Percentiles rank a stretch among this genome's conserved stretches.
Conservation (phyloP, 2,329 filamentous ascomycete genomes). For the Sclerotinia nivalis region DNA sequence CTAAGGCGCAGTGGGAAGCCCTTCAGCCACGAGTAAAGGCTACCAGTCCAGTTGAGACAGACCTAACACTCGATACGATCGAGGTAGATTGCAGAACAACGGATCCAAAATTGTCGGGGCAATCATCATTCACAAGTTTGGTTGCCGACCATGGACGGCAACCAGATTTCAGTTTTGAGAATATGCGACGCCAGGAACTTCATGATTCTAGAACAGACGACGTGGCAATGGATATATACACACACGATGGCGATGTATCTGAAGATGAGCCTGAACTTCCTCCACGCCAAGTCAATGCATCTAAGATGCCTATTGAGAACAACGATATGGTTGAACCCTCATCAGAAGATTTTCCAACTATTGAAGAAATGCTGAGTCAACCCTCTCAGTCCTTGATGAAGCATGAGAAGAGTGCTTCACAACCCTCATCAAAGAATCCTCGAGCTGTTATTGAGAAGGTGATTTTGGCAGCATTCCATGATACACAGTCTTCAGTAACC, state of each 20-base stretch:
- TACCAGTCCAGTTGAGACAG: background rate
- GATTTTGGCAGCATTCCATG: constrained; percentile 44
- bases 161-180: constrained; percentile 47
- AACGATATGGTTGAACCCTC: constrained; percentile 21
- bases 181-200: constrained; percentile 30
- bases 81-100: constrained; percentile 12
- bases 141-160: constrained; percentile 51
- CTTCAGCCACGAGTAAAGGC: constrained; percentile 24
- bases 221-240: constrained; percentile 18
- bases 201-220: constrained; percentile 25
- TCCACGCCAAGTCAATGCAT: background rate
- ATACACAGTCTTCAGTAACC: constrained; percentile 25
- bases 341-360: constrained; percentile 33
- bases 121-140: constrained; percentile 47
- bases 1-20: constrained; percentile 30
- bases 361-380: constrained; percentile 37
- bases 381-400: constrained; percentile 37
- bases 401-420: constrained; percentile 29
- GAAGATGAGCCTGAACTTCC: constrained; percentile 21
- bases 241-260: background rate
- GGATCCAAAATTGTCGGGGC: constrained; percentile 40
- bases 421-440: background rate
- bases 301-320: background rate
- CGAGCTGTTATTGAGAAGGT: constrained; percentile 11
- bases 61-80: constrained; percentile 13